phyloP scores from a whole-genome alignment of 2,329 filamentous ascomycete species.

The Fusarium paranaense region DNA sequence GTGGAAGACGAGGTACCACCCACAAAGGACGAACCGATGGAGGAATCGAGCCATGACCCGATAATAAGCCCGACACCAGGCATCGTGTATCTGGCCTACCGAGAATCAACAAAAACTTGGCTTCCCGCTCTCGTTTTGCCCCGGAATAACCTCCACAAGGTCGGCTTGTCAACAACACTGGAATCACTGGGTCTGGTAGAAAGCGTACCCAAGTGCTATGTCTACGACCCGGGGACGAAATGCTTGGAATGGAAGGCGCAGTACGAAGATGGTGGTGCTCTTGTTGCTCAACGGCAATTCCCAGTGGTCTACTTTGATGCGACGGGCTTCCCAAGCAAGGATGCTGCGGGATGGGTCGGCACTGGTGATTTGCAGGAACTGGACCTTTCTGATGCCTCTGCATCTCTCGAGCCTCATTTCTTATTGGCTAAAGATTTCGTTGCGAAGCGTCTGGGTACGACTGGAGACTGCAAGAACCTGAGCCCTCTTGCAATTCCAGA shows the following conservation, averaged over 20 bases:
- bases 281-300: background rate
- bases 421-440: background rate
- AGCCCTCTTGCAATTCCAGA: background rate
- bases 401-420: background rate
- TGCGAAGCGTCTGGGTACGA: background rate
- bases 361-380: background rate
- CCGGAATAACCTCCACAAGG: background rate
- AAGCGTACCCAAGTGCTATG: conserved; percentile 10
- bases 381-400: background rate
- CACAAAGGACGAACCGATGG: background rate
- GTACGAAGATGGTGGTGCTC: background rate
- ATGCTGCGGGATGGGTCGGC: background rate
- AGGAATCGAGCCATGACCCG: background rate
- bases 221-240: background rate
- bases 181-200: conserved; percentile 8
- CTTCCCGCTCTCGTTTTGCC: conserved; percentile 8
- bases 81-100: conserved; percentile 8
- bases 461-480: background rate
- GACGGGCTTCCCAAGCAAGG: background rate
- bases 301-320: conserved; percentile 1
- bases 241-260: background rate
- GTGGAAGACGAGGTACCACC: background rate
- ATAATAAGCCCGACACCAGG: background rate
- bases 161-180: background rate
- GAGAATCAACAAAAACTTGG: conserved; percentile 8